Base-by-base conservation (phyloP, 2,329 filamentous ascomycete species). In the Hypoxylon sp. region DNA sequence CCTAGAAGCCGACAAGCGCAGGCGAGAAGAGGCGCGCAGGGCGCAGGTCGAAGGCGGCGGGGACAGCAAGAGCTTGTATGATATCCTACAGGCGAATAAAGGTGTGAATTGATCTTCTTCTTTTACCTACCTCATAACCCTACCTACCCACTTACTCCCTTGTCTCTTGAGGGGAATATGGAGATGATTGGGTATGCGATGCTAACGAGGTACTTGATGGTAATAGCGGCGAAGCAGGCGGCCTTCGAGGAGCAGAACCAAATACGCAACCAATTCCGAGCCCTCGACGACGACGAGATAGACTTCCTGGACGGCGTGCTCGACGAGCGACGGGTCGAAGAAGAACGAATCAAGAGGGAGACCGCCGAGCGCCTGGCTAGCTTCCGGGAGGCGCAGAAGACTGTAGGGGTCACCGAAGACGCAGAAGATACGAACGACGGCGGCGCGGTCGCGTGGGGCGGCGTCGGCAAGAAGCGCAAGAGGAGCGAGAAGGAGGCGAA, bases 71-170 rank as follows among this genome's bases (percentile, higher is more conserved):
- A 89, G 84, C 53, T 81, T 95, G 26, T 95, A 85, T 74, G 92
- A 94, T 44, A 84, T 91, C 1, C 77, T 95, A 53, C 89, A 94
- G 78, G 91, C 89, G 44, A 95, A 95, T 77, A 94, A 94, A 86
- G 72, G 72, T 73, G 15, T 15, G 55, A 3, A 8, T 44, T 41
- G 2, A 24, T 19, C 19, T 22, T 15, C 13, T 15, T 4, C 28
- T 19, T 19, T 28, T 56, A 17, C 34, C 37, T 50, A 30, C 37
- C 58, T 57, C 50, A 63, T 50, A n/a, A n/a, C 26, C 24, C 44
- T 55, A 53, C 32, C 22, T 48, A 59, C 52, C 50, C 22, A 41
- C 20, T 37, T 44, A 30, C 24, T 47, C 32, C 8, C 43, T 20
- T 28, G 52, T 55, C 39, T 26, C 24, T 26, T 7, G 24, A 4